These are phyloP conservation scores for Apiotrichum siamense DNA, from an alignment of 1,284 basidiomycete species.

Conservation along the genomic window DNA sequence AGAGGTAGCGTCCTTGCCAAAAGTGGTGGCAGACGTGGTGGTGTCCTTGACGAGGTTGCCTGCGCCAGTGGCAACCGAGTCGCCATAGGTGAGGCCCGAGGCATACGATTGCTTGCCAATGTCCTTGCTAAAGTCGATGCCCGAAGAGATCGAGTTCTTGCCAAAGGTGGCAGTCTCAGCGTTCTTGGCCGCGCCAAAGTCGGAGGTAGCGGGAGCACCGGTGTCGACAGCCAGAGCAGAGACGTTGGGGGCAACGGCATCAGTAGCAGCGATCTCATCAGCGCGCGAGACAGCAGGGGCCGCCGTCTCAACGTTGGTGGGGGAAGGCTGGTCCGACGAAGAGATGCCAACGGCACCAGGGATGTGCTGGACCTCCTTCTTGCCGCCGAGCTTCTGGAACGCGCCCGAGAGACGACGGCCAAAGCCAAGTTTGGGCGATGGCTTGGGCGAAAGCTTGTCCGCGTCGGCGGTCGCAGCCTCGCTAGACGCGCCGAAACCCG, in stretches of 20 bases:
- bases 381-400: constrained; percentile 1
- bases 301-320: neutral
- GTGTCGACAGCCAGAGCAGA: neutral
- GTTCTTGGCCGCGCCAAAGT: neutral
- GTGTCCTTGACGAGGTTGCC: constrained; percentile 5
- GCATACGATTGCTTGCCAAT: neutral
- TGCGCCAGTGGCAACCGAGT: neutral
- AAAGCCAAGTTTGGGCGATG: neutral
- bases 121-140: constrained; percentile 4
- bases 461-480: neutral
- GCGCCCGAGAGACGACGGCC: constrained; percentile 3
- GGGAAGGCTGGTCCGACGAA: neutral
- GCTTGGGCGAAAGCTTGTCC: neutral
- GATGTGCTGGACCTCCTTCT: neutral
- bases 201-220: neutral
- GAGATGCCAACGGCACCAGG: neutral
- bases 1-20: neutral
- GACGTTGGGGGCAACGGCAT: neutral
- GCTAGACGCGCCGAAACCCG: neutral
- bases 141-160: neutral
- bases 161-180: constrained; percentile 1
- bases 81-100: neutral
- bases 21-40: neutral
- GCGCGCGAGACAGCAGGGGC: neutral
- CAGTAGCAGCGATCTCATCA: neutral